A percentile compares a stretch with the other conserved stretches of the same genome.
phyloP scores from a whole-genome alignment of 495 filamentous ascomycete species.

The Parathielavia hyrcaniae region DNA sequence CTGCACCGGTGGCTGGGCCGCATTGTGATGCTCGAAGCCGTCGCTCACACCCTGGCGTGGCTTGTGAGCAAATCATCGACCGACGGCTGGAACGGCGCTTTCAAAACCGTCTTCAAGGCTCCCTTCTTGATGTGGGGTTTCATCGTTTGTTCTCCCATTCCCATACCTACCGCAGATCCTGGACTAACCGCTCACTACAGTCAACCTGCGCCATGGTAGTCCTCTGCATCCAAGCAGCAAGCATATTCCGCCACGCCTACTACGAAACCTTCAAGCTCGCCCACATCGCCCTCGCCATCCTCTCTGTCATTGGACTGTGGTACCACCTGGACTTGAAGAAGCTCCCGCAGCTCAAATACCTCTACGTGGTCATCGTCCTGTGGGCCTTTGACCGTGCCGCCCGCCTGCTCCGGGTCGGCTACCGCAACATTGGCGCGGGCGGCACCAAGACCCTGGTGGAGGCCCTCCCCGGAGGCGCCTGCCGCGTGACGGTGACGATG shows the following conservation, averaged over 20 bases:
- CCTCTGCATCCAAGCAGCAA: conserved; percentile 65
- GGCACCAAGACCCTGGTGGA: conserved; percentile 55
- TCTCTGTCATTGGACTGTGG: conserved; percentile 61
- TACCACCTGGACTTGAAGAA: conserved; percentile 59
- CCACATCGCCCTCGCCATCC: conserved; percentile 63
- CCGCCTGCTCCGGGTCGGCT: conserved; percentile 49
- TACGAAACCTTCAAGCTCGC: conserved; percentile 80
- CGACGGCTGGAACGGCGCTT: conserved; percentile 44
- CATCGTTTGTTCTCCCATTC: conserved; percentile 40
- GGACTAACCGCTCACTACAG: conserved; percentile 33
- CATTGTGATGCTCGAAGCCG: conserved; percentile 59
- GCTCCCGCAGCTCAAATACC: conserved; percentile 57
- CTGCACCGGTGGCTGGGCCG: conserved; percentile 75
- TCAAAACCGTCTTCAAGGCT: conserved; percentile 30
- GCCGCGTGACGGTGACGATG: conserved; percentile 67
- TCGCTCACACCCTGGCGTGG: conserved; percentile 56
- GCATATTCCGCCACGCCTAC: conserved; percentile 76
- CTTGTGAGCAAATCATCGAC: conserved; percentile 25
- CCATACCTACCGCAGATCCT: not conserved
- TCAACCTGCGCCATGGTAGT: conserved; percentile 54
- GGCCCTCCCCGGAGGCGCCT: conserved; percentile 58
- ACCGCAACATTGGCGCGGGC: conserved; percentile 63
- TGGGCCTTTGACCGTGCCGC: conserved; percentile 60
- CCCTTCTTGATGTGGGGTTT: conserved; percentile 48
- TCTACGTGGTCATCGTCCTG: conserved; percentile 53